These are phyloP conservation scores for Melaleuca quinquenervia DNA, from an alignment of 345 rosid genomes.

Conservation along the genomic window DNA sequence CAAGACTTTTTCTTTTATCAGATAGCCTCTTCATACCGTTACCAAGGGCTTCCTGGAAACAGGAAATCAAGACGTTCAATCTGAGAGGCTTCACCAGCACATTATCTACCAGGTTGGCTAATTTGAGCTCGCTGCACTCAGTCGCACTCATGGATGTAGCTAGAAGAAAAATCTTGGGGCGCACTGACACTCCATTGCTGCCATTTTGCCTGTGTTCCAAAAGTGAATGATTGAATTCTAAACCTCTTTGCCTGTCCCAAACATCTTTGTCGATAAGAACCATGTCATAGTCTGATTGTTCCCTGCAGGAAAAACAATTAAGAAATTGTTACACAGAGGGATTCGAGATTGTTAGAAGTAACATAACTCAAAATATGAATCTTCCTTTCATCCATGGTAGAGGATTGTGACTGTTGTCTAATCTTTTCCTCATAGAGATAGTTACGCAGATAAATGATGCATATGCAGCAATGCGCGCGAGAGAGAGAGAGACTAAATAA, in stretches of 20 bases:
- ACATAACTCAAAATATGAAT: background rate
- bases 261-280: constrained; percentile 66
- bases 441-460: background rate
- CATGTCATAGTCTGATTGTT: constrained; percentile 21
- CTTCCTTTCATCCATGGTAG: background rate
- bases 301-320: constrained; percentile 16
- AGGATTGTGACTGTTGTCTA: background rate
- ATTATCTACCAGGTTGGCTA: constrained; percentile 43
- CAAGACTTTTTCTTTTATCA: constrained; percentile 36
- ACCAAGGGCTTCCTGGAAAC: constrained; percentile 70
- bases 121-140: constrained; percentile 39
- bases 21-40: constrained; percentile 41
- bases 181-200: constrained; percentile 7
- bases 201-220: constrained; percentile 10
- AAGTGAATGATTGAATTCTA: constrained; percentile 19
- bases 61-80: constrained; percentile 43
- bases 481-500: background rate
- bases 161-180: constrained; percentile 47
- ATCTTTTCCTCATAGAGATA: background rate
- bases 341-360: background rate
- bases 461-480: background rate
- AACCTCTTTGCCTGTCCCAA: constrained; percentile 46
- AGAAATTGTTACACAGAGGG: background rate
- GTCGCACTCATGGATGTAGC: constrained; percentile 26
- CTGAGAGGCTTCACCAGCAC: constrained; percentile 67